Evolutionary conservation across 2,329 filamentous ascomycete species (phyloP).

Genomic region (Ophiostoma ulmi): DNA sequence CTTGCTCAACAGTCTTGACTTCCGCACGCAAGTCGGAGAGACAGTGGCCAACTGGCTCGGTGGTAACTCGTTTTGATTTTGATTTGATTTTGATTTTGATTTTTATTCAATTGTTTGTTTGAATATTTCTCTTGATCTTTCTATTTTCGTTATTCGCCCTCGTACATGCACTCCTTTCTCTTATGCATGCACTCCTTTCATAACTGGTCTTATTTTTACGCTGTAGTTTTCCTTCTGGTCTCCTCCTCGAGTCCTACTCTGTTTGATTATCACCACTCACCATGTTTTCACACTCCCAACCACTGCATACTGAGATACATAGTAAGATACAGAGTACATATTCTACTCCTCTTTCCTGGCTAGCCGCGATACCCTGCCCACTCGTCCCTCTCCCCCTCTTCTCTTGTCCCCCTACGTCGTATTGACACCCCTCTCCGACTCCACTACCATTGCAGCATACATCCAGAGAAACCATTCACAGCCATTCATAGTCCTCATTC

Average conservation of each 20-base stretch:
- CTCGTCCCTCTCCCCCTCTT: neutral
- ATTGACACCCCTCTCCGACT: neutral
- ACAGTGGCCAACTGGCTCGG: too few relatives aligned
- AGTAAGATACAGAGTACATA: too few relatives aligned
- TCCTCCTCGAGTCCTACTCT: slow-evolving; percentile 4
- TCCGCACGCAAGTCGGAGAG: neutral
- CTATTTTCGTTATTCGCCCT: neutral
- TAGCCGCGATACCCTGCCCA: slow-evolving; percentile 3
- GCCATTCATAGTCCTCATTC: neutral
- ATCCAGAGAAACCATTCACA: neutral
- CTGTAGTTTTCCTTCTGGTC: slow-evolving; percentile 8
- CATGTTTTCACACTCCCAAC: too few relatives aligned
- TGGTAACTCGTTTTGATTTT: neutral
- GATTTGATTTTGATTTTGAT: neutral
- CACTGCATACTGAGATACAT: too few relatives aligned
- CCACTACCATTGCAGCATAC: neutral
- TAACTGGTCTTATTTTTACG: slow-evolving; percentile 12
- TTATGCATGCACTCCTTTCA: neutral
- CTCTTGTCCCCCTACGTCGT: neutral
- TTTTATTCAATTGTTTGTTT: neutral
- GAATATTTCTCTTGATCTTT: neutral
- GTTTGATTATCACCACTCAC: neutral
- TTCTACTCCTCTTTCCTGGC: neutral
- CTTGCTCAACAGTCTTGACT: neutral
- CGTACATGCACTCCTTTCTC: neutral